Percentiles rank a stretch among this genome's conserved stretches.
Evolutionary conservation across 1,284 basidiomycete genomes (phyloP).

Genomic region (Malassezia restricta): DNA sequence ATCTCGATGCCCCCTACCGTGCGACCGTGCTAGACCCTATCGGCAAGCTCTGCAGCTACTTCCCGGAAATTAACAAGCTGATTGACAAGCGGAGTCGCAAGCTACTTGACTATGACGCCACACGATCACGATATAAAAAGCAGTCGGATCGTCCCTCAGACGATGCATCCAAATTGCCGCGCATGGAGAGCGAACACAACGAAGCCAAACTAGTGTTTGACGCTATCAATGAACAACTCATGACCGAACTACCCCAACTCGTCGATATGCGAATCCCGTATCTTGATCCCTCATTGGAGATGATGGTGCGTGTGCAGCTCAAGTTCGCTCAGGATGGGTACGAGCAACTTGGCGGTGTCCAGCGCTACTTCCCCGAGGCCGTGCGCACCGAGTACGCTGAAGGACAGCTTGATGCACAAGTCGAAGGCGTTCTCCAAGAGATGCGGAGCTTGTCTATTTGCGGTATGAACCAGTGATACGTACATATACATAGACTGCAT

Average conservation of each 20-base stretch:
- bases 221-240: conserved; percentile 78
- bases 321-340: conserved; percentile 96
- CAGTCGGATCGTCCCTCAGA: conserved; percentile 83
- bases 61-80: conserved; percentile 83
- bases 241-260: conserved; percentile 77
- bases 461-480: conserved; percentile 32
- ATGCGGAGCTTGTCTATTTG: conserved; percentile 86
- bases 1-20: conserved; percentile 83
- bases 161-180: conserved; percentile 79
- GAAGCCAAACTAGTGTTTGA: conserved; percentile 88
- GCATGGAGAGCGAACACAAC: conserved; percentile 86
- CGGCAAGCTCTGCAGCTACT: conserved; percentile 90
- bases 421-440: conserved; percentile 64
- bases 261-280: conserved; percentile 91
- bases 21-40: conserved; percentile 83
- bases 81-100: conserved; percentile 93
- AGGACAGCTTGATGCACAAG: conserved; percentile 86
- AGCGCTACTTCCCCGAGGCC: conserved; percentile 55
- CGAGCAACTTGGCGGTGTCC: conserved; percentile 90
- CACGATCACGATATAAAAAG: conserved; percentile 62
- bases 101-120: conserved; percentile 60
- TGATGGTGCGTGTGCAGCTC: conserved; percentile 88
- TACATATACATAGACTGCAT: neutral
- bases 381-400: conserved; percentile 69
- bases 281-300: conserved; percentile 95